Evolutionary conservation across 768 basidiomycete species (phyloP).

Genomic region (Phaeotremella skinneri): DNA sequence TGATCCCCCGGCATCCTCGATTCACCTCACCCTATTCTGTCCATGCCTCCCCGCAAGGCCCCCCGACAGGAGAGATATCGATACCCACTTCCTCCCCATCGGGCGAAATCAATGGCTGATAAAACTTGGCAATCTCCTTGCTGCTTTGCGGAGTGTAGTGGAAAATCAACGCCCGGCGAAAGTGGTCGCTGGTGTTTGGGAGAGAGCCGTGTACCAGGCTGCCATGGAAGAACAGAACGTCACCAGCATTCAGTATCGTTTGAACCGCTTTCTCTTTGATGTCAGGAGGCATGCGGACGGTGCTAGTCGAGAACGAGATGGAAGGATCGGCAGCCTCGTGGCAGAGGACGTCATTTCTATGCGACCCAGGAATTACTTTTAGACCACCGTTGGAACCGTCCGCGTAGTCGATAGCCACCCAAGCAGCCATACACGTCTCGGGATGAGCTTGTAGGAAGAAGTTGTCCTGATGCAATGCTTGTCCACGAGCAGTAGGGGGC

Average conservation of each 20-base stretch:
- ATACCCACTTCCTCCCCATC: constrained; percentile 12
- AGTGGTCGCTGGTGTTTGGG: constrained; percentile 3
- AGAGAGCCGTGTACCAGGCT: constrained; percentile 8
- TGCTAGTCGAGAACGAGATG: not conserved
- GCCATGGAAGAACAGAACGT: constrained; percentile 9
- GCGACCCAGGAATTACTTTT: constrained; percentile 5
- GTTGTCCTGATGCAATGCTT: constrained; percentile 13
- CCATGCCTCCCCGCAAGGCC: constrained; percentile 10
- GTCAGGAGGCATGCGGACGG: not conserved
- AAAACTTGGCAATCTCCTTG: constrained; percentile 5
- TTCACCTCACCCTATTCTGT: constrained; percentile 1
- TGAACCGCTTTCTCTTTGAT: not conserved
- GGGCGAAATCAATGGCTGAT: constrained; percentile 13
- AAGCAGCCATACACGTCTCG: constrained; percentile 9
- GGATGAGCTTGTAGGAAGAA: constrained; percentile 5
- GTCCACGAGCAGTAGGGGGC: constrained; percentile 10
- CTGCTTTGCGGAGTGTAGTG: not conserved
- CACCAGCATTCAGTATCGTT: constrained; percentile 5
- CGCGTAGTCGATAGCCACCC: constrained; percentile 6
- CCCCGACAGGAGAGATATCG: constrained; percentile 1
- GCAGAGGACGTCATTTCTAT: constrained; percentile 1
- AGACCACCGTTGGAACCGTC: constrained; percentile 6
- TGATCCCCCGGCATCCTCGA: not conserved
- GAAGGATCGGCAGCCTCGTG: not conserved
- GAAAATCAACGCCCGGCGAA: not conserved